Evolutionary conservation across 495 filamentous ascomycete species (phyloP), one percentile per base, ranked within the genome.

Genomic region (Geoglossum glabrum): DNA sequence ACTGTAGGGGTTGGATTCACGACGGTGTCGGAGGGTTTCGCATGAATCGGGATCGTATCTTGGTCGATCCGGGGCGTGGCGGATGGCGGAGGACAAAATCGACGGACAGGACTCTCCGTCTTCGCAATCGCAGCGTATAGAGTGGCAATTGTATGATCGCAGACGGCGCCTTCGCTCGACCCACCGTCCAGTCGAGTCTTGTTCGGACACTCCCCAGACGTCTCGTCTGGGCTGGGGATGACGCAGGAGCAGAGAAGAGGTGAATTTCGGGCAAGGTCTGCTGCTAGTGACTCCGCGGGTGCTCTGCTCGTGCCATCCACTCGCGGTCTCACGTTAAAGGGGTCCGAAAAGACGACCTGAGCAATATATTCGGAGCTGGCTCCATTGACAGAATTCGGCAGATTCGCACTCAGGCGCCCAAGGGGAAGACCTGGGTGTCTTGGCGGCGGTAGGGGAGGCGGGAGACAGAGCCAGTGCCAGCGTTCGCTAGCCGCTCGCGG

Each of bases 391-490:
- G 31, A 45, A 17, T 17, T 40, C 40, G 17, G 40, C 17, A 45
- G 17, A 45, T 21, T 45, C 23, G 17, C 17, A 11, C 23, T 45
- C 40, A 45, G 40, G 40, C 40, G 49, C 28, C 46, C 49, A 52
- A 31, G 26, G 26, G 49, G 25, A 27, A 11, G 23, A 28, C 25
- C 9, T 52, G 13, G 6, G 19, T 31, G 28, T 27, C 49, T 52
- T 52, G 49, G 49, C 49, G 49, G 49, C 49, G 49, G 21, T 52
- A 52, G 49, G 49, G 49, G 49, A 52, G 49, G 49, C 49, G 49
- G 40, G 49, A 52, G 30, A 52, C 4, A 1, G 7, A 13, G 1
- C 49, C 49, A 27, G 49, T 52, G 26, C 17, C 49, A 52, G n/a
- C 40, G n/a, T 26, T 26, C 28, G 23, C 49, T 52, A 52, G 49